Percentiles rank a stretch among this genome's conserved stretches.
Conservation (phyloP, 352 stramenopile species). For the Elongisporangium undulatum region DNA sequence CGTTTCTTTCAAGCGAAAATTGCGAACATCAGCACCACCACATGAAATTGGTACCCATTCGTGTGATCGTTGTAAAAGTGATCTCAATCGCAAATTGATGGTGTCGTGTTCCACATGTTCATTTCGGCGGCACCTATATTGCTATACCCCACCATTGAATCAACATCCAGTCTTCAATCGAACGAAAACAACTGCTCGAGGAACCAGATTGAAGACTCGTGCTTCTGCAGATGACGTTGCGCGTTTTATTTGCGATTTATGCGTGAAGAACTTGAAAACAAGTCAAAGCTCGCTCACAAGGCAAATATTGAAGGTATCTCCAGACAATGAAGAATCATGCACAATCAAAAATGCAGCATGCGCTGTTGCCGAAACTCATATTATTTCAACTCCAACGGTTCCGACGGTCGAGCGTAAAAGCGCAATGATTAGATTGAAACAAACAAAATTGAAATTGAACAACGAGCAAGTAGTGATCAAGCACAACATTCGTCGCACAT, state of each 20-base stretch:
- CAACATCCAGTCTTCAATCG: conserved; percentile 41
- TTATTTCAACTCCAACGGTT: neutral
- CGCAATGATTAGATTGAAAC: neutral
- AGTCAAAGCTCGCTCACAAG: neutral
- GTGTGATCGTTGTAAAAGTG: conserved; percentile 55
- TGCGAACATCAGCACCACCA: neutral
- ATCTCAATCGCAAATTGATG: conserved; percentile 65
- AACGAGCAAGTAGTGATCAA: no score
- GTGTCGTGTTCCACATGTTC: conserved; percentile 37
- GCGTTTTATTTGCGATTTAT: neutral
- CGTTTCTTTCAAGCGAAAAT: neutral
- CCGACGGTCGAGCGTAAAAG: neutral
- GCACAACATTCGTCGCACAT: neutral
- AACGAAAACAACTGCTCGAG: neutral
- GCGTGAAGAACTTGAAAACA: neutral
- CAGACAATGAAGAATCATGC: neutral
- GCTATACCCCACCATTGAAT: conserved; percentile 54
- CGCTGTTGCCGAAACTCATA: neutral
- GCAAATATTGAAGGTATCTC: neutral
- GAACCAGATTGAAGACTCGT: neutral
- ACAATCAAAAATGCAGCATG: neutral
- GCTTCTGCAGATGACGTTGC: neutral
- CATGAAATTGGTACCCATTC: neutral
- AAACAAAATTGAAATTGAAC: neutral
- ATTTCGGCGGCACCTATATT: conserved; percentile 65